phyloP scores from a whole-genome alignment of 192 early-diverging fungal genomes.

The Dimargaris cristalligena region DNA sequence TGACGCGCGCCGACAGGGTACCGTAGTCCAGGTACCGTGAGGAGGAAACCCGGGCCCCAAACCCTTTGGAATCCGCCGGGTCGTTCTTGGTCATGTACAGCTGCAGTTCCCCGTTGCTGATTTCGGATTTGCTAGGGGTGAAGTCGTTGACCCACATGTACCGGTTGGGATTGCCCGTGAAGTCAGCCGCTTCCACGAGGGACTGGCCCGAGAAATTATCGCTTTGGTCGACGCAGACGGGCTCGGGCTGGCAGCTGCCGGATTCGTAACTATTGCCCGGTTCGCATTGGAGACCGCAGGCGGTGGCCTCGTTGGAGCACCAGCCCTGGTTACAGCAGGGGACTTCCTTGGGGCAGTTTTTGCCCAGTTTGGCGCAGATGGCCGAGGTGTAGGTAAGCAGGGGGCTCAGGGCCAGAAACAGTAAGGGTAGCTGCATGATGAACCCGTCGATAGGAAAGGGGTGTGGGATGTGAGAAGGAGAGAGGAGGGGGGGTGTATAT shows the following conservation, averaged over 20 bases:
- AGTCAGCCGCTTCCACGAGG: slow-evolving; percentile 19
- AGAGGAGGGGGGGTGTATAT: no score
- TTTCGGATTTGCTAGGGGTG: slow-evolving; percentile 30
- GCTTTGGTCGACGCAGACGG: slow-evolving; percentile 22
- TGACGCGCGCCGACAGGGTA: slow-evolving; percentile 31
- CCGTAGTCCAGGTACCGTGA: slow-evolving; percentile 42
- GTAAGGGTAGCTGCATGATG: no score
- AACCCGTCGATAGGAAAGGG: no score
- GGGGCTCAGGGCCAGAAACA: slow-evolving; percentile 18
- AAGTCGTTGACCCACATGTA: slow-evolving; percentile 33
- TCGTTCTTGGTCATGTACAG: slow-evolving; percentile 25
- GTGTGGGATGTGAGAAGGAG: no score
- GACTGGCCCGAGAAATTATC: slow-evolving; percentile 19
- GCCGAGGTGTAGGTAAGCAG: slow-evolving; percentile 22
- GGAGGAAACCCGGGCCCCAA: slow-evolving; percentile 36
- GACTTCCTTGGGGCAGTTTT: slow-evolving; percentile 19
- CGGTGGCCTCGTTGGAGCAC: slow-evolving; percentile 25
- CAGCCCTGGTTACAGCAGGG: slow-evolving; percentile 30
- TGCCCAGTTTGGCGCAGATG: slow-evolving; percentile 17
- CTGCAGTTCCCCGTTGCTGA: slow-evolving; percentile 23
- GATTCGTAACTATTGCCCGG: slow-evolving; percentile 17
- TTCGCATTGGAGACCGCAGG: slow-evolving; percentile 29
- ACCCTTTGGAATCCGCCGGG: slow-evolving; percentile 28
- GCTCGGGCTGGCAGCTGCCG: slow-evolving; percentile 22
- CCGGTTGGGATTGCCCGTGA: slow-evolving; percentile 29